phyloP scores from a whole-genome alignment of 352 stramenopile species.

The Globisporangium echinulatum region DNA sequence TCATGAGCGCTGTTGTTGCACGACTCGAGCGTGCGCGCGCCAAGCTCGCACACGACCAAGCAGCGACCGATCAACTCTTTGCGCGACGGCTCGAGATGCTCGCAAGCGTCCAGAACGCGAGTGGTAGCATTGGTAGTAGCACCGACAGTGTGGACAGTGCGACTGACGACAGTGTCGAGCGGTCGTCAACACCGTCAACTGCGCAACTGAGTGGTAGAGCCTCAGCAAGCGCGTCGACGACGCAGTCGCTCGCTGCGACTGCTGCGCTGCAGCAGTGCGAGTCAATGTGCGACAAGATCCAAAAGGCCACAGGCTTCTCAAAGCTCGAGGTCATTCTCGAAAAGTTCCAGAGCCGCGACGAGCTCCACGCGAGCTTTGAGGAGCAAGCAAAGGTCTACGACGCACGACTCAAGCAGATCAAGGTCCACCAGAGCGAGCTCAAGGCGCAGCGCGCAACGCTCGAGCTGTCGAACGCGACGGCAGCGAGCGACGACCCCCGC shows the following conservation, averaged over 20 bases:
- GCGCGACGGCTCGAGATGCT: constrained; percentile 69
- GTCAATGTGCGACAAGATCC: constrained; percentile 78
- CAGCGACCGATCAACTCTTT: constrained; percentile 61
- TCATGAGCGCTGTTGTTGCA: constrained; percentile 57
- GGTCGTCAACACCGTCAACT: too few relatives aligned
- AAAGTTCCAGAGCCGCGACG: constrained; percentile 72
- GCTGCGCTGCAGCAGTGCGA: constrained; percentile 76
- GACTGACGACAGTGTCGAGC: too few relatives aligned
- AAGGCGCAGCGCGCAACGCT: constrained; percentile 64
- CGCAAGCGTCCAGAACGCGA: constrained; percentile 38
- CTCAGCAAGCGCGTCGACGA: constrained; percentile 21
- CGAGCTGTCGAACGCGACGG: constrained; percentile 50
- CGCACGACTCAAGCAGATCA: constrained; percentile 73
- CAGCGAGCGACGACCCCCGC: constrained; percentile 49
- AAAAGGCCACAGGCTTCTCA: constrained; percentile 70
- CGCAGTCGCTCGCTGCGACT: constrained; percentile 58
- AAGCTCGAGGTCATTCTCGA: constrained; percentile 76
- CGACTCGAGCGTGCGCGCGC: constrained; percentile 54
- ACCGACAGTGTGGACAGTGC: too few relatives aligned
- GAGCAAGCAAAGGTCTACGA: constrained; percentile 82
- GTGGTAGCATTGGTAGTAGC: too few relatives aligned
- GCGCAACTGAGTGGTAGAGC: constrained; percentile 7
- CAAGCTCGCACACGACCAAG: constrained; percentile 65
- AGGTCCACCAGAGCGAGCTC: constrained; percentile 57
- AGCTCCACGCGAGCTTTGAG: constrained; percentile 76